Percentiles rank a stretch among this genome's conserved stretches.
phyloP scores from a whole-genome alignment of 495 filamentous ascomycete genomes.

The Delitschia confertaspora region DNA sequence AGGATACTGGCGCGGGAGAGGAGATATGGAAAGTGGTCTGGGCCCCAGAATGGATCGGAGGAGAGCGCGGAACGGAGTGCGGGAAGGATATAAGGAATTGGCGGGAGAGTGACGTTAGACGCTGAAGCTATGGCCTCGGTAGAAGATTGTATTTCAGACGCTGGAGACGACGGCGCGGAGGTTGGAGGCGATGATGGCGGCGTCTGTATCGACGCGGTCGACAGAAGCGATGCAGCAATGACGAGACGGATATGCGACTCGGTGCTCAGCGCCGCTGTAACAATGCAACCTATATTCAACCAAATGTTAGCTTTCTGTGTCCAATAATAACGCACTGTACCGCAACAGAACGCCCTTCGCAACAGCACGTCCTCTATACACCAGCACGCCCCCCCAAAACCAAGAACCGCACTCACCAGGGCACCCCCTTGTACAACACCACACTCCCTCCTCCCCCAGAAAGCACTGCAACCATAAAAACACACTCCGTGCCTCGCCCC shows the following conservation, averaged over 20 bases:
- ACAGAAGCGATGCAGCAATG: slow-evolving; percentile 46
- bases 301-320: background rate
- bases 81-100: slow-evolving; percentile 48
- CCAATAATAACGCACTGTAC: background rate
- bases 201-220: slow-evolving; percentile 34
- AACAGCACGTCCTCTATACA: too few relatives aligned
- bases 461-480: slow-evolving; percentile 56
- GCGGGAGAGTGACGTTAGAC: slow-evolving; percentile 21
- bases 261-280: slow-evolving; percentile 45
- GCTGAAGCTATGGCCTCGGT: slow-evolving; percentile 29
- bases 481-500: slow-evolving; percentile 49
- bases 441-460: slow-evolving; percentile 49
- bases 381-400: background rate
- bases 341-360: too few relatives aligned
- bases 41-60: slow-evolving; percentile 50
- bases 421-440: slow-evolving; percentile 49
- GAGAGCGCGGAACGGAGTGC: slow-evolving; percentile 46
- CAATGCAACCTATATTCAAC: slow-evolving; percentile 38
- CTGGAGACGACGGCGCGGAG: slow-evolving; percentile 5
- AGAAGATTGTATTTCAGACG: background rate
- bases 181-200: slow-evolving; percentile 14
- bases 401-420: slow-evolving; percentile 31
- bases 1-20: slow-evolving; percentile 44
- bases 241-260: slow-evolving; percentile 53
- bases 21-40: slow-evolving; percentile 47